These are phyloP conservation scores for Gaultheria prostrata DNA, from an alignment of 148 eudicot species.

Conservation along the genomic window DNA sequence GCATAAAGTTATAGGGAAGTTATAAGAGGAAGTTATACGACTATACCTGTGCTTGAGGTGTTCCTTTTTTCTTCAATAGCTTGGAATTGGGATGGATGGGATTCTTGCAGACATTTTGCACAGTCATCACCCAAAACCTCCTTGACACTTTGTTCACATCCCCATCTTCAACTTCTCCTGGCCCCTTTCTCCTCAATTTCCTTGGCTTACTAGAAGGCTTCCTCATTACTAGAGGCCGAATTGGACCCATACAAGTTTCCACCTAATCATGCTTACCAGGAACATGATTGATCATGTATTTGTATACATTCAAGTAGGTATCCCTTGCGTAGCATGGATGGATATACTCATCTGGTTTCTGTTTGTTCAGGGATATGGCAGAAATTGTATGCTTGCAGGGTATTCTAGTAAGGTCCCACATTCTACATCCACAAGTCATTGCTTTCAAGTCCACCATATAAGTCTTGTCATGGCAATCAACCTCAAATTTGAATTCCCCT, in stretches of 20 bases:
- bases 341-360: background rate
- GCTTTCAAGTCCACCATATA: background rate
- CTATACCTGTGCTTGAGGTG: too few relatives aligned
- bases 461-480: background rate
- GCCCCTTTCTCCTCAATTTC: background rate
- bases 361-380: background rate
- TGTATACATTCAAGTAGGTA: background rate
- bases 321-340: background rate
- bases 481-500: background rate
- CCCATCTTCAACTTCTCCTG: too few relatives aligned
- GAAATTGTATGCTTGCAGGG: slow-evolving; percentile 10
- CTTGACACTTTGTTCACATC: too few relatives aligned
- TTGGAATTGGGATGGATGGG: too few relatives aligned
- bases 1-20: too few relatives aligned
- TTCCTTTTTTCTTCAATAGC: too few relatives aligned
- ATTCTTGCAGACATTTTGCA: too few relatives aligned
- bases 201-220: background rate
- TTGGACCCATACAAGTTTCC: background rate
- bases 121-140: too few relatives aligned
- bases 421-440: background rate
- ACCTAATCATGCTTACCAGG: background rate
- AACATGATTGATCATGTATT: background rate
- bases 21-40: too few relatives aligned
- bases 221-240: background rate
- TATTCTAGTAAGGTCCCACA: slow-evolving; percentile 3